phyloP scores from a whole-genome alignment of 1,284 basidiomycete species.

The Chalciporus piperatoides region DNA sequence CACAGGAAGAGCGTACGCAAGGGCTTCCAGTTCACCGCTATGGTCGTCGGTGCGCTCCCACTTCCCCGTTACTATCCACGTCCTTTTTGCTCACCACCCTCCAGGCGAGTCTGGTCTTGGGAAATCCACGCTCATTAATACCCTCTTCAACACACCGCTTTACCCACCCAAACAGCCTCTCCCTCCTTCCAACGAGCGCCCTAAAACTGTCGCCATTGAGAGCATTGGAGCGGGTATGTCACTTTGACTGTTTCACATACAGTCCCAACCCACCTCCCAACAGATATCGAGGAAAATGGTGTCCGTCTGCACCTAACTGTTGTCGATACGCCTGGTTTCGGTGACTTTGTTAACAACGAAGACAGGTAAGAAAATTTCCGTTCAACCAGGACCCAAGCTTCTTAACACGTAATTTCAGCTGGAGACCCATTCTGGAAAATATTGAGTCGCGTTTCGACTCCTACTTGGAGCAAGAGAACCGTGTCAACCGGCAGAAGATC shows the following conservation, averaged over 20 bases:
- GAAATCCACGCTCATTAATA: conserved; percentile 97
- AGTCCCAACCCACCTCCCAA: conserved; percentile 23
- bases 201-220: conserved; percentile 93
- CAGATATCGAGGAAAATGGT: conserved; percentile 97
- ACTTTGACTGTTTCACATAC: background rate
- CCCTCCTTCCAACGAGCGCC: conserved; percentile 79
- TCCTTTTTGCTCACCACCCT: conserved; percentile 14
- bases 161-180: conserved; percentile 84
- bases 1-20: conserved; percentile 95
- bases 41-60: conserved; percentile 85
- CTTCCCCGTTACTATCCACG: conserved; percentile 16
- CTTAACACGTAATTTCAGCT: conserved; percentile 47
- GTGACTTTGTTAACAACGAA: conserved; percentile 97
- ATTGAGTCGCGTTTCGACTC: conserved; percentile 96
- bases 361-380: conserved; percentile 62
- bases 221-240: conserved; percentile 87
- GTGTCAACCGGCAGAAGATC: conserved; percentile 87
- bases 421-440: conserved; percentile 97
- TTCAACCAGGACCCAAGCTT: conserved; percentile 1
- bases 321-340: conserved; percentile 95
- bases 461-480: conserved; percentile 96
- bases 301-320: conserved; percentile 94
- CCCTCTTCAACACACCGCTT: conserved; percentile 92
- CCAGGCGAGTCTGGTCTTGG: conserved; percentile 91
- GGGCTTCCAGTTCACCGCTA: conserved; percentile 94